phyloP scores from a whole-genome alignment of 441 rosid species.

The Syzygium syzygioides region DNA sequence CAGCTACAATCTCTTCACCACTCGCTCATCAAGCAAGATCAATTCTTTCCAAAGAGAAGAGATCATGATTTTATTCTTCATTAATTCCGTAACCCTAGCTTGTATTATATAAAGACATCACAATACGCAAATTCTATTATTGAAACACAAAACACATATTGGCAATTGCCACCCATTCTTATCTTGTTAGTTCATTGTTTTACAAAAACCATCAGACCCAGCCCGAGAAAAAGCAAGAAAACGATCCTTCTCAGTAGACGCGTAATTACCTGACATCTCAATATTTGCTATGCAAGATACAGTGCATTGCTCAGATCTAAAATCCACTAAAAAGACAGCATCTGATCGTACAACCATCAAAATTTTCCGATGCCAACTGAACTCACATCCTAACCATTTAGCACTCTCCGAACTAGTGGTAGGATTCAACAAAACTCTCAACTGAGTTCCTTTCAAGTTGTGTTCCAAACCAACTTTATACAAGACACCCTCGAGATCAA shows the following conservation, averaged over 20 bases:
- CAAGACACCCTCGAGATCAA: conserved; percentile 37
- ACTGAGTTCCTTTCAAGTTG: conserved; percentile 31
- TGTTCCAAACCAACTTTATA: background rate
- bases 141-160: too few relatives aligned
- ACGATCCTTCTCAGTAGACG: conserved; percentile 26
- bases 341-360: conserved; percentile 52
- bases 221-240: conserved; percentile 43
- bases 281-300: conserved; percentile 40
- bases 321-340: conserved; percentile 55
- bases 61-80: too few relatives aligned
- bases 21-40: too few relatives aligned
- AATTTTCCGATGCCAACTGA: conserved; percentile 62
- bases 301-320: conserved; percentile 29
- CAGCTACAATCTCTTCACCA: too few relatives aligned
- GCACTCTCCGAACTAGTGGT: conserved; percentile 12
- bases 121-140: too few relatives aligned
- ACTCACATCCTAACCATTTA: conserved; percentile 70
- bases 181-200: too few relatives aligned
- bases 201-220: conserved; percentile 25
- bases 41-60: too few relatives aligned
- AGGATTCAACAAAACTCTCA: conserved; percentile 45
- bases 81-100: too few relatives aligned
- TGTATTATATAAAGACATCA: too few relatives aligned
- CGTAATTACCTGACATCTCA: conserved; percentile 35
- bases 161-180: too few relatives aligned